phyloP scores from a whole-genome alignment of 805 yeast species.

The Wickerhamomyces pijperi region DNA sequence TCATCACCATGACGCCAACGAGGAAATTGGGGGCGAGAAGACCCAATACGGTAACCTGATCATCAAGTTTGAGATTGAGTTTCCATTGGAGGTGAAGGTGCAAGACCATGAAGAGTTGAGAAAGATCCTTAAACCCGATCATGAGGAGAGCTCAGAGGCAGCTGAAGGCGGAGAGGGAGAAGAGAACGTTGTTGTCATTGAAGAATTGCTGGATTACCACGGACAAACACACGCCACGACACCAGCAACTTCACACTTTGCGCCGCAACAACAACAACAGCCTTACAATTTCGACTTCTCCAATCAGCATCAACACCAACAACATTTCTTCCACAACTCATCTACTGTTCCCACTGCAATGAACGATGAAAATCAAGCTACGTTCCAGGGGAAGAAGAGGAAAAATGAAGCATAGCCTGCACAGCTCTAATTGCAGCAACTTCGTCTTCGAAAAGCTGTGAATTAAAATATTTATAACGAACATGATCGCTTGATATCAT shows the following conservation, averaged over 20 bases:
- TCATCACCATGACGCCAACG: not conserved
- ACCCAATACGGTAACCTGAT: conserved; percentile 39
- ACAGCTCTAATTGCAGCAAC: too few relatives aligned
- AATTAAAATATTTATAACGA: not conserved
- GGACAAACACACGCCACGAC: too few relatives aligned
- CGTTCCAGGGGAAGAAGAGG: too few relatives aligned
- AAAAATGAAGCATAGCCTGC: too few relatives aligned
- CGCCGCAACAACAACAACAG: too few relatives aligned
- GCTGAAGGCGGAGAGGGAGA: not conserved
- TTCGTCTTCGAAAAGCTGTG: too few relatives aligned
- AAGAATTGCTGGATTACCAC: not conserved
- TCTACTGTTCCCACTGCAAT: too few relatives aligned
- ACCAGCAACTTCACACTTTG: too few relatives aligned
- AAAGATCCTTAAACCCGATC: not conserved
- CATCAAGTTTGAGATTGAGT: conserved; percentile 44
- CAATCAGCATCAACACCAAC: too few relatives aligned
- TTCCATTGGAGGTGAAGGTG: conserved; percentile 31
- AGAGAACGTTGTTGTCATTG: not conserved
- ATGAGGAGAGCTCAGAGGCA: not conserved
- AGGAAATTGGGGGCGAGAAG: not conserved
- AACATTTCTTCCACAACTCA: too few relatives aligned
- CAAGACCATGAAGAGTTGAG: not conserved
- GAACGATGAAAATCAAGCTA: too few relatives aligned
- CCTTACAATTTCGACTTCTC: too few relatives aligned
- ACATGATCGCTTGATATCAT: not conserved